Conservation (phyloP, 192 early-diverging fungal species). For the Thamnidium elegans region DNA sequence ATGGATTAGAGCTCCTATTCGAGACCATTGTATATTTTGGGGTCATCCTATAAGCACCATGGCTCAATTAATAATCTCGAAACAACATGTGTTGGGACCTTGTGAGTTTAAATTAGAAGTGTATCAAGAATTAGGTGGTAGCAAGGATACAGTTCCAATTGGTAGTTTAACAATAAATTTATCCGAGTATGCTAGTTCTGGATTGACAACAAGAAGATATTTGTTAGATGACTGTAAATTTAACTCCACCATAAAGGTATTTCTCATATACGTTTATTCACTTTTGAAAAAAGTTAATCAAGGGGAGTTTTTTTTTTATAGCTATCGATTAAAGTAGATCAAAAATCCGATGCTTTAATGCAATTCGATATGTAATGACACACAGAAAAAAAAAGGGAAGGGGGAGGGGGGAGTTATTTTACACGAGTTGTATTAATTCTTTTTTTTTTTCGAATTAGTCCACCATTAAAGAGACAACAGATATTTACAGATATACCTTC, state of each 20-base stretch:
- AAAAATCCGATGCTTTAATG: conserved; percentile 23
- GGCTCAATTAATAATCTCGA: conserved; percentile 63
- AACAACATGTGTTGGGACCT: conserved; percentile 69
- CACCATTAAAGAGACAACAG: conserved; percentile 36
- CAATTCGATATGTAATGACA: conserved; percentile 34
- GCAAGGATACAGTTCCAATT: conserved; percentile 54
- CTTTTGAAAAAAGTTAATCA: background rate
- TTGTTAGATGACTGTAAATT: conserved; percentile 70
- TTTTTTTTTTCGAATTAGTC: conserved; percentile 25
- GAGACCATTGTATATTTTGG: conserved; percentile 60
- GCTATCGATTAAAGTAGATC: conserved; percentile 36
- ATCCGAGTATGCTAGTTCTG: conserved; percentile 69
- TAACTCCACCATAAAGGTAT: conserved; percentile 76
- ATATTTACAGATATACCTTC: conserved; percentile 37
- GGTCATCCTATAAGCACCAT: conserved; percentile 50
- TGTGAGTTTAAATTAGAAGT: conserved; percentile 72
- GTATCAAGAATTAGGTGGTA: conserved; percentile 57
- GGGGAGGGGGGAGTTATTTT: no score
- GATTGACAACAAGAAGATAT: conserved; percentile 51
- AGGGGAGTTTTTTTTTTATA: conserved; percentile 1
- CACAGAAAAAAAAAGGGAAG: background rate
- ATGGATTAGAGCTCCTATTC: conserved; percentile 22
- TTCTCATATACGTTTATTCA: background rate
- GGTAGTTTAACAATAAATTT: conserved; percentile 75
- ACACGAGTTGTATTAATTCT: background rate